Conservation (phyloP, 306 rosid species). For the Prosopis cineraria region DNA sequence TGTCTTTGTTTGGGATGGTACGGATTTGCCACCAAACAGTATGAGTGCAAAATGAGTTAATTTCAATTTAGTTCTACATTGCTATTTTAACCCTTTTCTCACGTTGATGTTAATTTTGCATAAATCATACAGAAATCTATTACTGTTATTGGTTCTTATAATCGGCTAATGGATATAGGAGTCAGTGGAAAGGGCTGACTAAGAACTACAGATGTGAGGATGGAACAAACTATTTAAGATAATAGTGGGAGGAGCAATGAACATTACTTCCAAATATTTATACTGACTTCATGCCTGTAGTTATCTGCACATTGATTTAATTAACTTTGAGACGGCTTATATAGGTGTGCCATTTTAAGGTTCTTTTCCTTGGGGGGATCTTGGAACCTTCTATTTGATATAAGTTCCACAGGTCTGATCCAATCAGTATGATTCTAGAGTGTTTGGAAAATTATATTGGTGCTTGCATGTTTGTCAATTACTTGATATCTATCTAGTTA, state of each 20-base stretch:
- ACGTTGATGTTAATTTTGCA: slow-evolving; percentile 1
- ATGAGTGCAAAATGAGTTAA: slow-evolving; percentile 54
- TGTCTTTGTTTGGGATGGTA: slow-evolving; percentile 81
- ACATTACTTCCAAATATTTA: too few relatives aligned
- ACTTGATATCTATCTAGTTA: neutral
- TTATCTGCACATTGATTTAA: neutral
- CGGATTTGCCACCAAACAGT: slow-evolving; percentile 55
- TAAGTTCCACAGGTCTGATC: neutral
- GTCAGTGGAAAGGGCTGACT: too few relatives aligned
- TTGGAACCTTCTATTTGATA: neutral
- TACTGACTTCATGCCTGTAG: neutral
- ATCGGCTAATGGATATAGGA: too few relatives aligned
- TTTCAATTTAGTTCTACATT: slow-evolving; percentile 21
- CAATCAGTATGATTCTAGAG: neutral
- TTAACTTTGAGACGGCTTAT: neutral
- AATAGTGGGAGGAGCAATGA: too few relatives aligned
- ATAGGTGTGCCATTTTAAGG: neutral
- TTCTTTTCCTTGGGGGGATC: neutral
- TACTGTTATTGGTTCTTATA: neutral
- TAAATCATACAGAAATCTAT: neutral
- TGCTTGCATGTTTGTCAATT: neutral
- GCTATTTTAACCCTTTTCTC: neutral
- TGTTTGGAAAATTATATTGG: neutral
- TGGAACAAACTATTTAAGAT: too few relatives aligned
- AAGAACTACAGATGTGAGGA: too few relatives aligned